Evolutionary conservation across 192 early-diverging fungal genomes (phyloP), one percentile per base, ranked within the genome.

Genomic region (Podila epicladia): DNA sequence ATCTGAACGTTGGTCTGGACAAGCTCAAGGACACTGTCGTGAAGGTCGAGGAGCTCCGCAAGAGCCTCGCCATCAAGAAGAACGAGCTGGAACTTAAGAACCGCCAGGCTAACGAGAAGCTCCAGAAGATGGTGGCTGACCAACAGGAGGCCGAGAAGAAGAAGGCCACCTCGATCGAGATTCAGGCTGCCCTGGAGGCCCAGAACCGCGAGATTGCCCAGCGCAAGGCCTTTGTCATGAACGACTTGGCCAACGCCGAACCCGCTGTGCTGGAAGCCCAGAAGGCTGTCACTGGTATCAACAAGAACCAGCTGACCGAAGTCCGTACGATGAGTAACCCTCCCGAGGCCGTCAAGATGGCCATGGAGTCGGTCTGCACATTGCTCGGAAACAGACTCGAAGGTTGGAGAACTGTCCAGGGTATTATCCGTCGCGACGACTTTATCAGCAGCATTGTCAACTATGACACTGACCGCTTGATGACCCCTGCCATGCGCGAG

Each of bases 361-460:
- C 99, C 12, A 94, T 99, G 92, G 97, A 98, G 66, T 93, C 95
- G 61, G 99, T 99, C 13, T 99, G 99, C 84, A 93, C 92, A 17
- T 82, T 99, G 53, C 90, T 99, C 19, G 97, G 97, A 20, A 89
- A 94, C 79, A 92, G 90, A 49, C 75, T 91, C 69, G 92, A 94
- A 1, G 90, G 88, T 65, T 99, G 99, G 99, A 98, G 97, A 84
- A 86, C 88, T 28, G 93, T 98, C 17, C 97, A 98, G 83, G 87
- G 84, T 57, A 88, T 96, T 51, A 91, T 99, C 66, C 91, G 97
- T 64, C 89, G 93, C 71, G 98, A 99, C 75, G 98, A 99, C 84
- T 99, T 99, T 73, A 99, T 99, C 72, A 82, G 93, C 28, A 96
- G 91, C 70, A 99, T 99, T 77, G 95, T 99, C 68, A 95, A 96